These are phyloP conservation scores for Sechiopsis laciniata DNA, from an alignment of 306 rosid species.

Conservation along the genomic window DNA sequence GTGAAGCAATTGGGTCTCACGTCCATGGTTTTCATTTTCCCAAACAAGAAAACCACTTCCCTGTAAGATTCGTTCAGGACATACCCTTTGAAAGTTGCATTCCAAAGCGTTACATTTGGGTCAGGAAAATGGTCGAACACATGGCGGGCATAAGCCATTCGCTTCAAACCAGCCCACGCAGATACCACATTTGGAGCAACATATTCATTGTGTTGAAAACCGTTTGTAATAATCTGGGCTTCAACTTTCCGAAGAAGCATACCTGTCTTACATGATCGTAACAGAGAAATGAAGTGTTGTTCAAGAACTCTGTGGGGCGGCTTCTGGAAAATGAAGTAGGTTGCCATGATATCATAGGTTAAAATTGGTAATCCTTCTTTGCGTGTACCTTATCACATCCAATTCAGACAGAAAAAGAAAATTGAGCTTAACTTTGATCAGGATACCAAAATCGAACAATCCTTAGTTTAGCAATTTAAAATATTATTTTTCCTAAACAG, in stretches of 20 bases:
- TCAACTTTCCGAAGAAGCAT: slow-evolving; percentile 46
- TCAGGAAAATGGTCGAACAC: slow-evolving; percentile 46
- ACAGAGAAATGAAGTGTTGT: slow-evolving; percentile 47
- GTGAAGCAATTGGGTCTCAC: slow-evolving; percentile 53
- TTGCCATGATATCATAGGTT: too few relatives aligned
- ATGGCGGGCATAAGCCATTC: slow-evolving; percentile 41
- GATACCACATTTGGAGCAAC: slow-evolving; percentile 42
- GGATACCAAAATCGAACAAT: too few relatives aligned
- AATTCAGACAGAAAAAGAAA: too few relatives aligned
- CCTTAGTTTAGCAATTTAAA: too few relatives aligned
- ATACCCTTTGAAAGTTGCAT: slow-evolving; percentile 53
- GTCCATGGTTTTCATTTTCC: slow-evolving; percentile 34
- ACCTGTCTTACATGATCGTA: slow-evolving; percentile 57
- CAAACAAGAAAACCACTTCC: slow-evolving; percentile 43
- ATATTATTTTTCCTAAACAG: too few relatives aligned
- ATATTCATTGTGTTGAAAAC: slow-evolving; percentile 39
- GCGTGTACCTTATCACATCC: too few relatives aligned
- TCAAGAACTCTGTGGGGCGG: slow-evolving; percentile 39
- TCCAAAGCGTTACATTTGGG: slow-evolving; percentile 56
- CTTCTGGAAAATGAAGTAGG: slow-evolving; percentile 18
- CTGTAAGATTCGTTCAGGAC: slow-evolving; percentile 26
- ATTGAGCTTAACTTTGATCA: too few relatives aligned
- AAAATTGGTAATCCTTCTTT: too few relatives aligned
- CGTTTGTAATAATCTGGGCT: slow-evolving; percentile 43
- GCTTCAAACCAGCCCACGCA: slow-evolving; percentile 33